A percentile compares a stretch with the other conserved stretches of the same genome.
Conservation (phyloP, 2,329 filamentous ascomycete species). For the Bipolaris sorokiniana region DNA sequence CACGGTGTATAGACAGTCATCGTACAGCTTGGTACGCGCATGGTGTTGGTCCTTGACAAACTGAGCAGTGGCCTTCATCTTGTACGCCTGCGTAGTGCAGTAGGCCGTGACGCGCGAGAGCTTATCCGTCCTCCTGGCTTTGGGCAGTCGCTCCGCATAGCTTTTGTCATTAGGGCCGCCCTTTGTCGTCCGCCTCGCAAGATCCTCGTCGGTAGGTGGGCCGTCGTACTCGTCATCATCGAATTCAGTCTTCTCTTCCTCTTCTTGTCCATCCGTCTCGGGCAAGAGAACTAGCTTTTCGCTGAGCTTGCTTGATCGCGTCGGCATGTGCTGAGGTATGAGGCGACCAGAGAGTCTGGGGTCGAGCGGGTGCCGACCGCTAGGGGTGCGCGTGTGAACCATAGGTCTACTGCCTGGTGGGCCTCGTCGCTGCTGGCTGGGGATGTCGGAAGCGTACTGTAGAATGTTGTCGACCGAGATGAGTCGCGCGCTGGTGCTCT, state of each 20-base stretch:
- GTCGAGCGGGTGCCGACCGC: slow-evolving; percentile 59
- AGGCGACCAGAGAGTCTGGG: slow-evolving; percentile 63
- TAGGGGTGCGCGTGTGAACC: slow-evolving; percentile 56
- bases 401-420: slow-evolving; percentile 64
- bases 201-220: slow-evolving; percentile 72
- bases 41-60: slow-evolving; percentile 88
- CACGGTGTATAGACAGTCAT: slow-evolving; percentile 94
- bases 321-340: slow-evolving; percentile 70
- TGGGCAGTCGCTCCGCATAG: slow-evolving; percentile 91
- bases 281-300: slow-evolving; percentile 96
- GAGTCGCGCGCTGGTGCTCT: slow-evolving; percentile 59
- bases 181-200: slow-evolving; percentile 66
- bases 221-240: slow-evolving; percentile 62
- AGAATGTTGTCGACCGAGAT: slow-evolving; percentile 94
- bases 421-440: slow-evolving; percentile 85
- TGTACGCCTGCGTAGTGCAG: slow-evolving; percentile 93
- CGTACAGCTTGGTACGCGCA: slow-evolving; percentile 93
- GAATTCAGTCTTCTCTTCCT: slow-evolving; percentile 60
- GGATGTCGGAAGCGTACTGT: slow-evolving; percentile 91
- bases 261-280: slow-evolving; percentile 69
- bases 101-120: slow-evolving; percentile 91
- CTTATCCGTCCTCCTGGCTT: slow-evolving; percentile 84
- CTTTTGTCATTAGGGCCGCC: slow-evolving; percentile 76
- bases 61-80: slow-evolving; percentile 83
- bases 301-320: slow-evolving; percentile 89